phyloP scores from a whole-genome alignment of 805 yeast genomes.

The Limtongia smithiae region DNA sequence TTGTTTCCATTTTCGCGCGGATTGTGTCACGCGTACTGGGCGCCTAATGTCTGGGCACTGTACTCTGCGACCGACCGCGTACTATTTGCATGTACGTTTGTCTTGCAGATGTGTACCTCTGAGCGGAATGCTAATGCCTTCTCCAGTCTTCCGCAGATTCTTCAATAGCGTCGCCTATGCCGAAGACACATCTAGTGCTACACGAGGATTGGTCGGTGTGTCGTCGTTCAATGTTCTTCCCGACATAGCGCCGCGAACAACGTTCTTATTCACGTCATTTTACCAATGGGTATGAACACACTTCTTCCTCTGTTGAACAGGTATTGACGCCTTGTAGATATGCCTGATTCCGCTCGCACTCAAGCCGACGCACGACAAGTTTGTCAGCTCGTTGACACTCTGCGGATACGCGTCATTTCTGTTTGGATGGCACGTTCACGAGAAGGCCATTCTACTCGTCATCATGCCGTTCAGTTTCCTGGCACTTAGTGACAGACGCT shows the following conservation, averaged over 20 bases:
- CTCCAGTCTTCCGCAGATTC: constrained; percentile 9
- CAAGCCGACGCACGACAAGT: constrained; percentile 72
- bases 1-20: constrained; percentile 94
- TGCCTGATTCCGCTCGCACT: constrained; percentile 37
- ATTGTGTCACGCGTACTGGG: constrained; percentile 97
- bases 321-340: constrained; percentile 1
- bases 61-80: constrained; percentile 79
- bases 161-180: constrained; percentile 10
- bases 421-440: constrained; percentile 99
- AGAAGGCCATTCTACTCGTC: constrained; percentile 87
- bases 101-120: background rate
- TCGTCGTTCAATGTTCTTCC: constrained; percentile 79
- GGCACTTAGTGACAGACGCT: constrained; percentile 64
- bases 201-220: constrained; percentile 91
- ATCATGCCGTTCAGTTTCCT: constrained; percentile 81
- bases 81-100: constrained; percentile 37
- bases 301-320: background rate
- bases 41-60: constrained; percentile 95
- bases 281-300: constrained; percentile 54
- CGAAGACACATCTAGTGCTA: constrained; percentile 34
- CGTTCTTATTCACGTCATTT: constrained; percentile 77
- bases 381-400: constrained; percentile 76
- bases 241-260: constrained; percentile 67
- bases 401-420: constrained; percentile 89
- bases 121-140: background rate